These are phyloP conservation scores for Oxyria digyna DNA, from an alignment of 148 eudicot species.

Conservation along the genomic window DNA sequence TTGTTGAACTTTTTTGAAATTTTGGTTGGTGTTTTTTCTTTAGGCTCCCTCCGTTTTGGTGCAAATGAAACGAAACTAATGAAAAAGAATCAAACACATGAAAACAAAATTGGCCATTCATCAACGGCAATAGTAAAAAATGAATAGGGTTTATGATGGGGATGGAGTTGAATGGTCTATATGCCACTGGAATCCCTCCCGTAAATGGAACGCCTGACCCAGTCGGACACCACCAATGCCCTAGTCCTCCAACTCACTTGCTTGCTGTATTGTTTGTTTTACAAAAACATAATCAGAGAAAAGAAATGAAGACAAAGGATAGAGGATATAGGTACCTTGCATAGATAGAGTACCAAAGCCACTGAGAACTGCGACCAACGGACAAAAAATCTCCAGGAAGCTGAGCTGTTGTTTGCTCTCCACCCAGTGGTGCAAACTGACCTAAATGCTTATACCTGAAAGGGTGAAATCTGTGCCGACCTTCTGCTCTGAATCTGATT, in stretches of 20 bases:
- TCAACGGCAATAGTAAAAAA: neutral
- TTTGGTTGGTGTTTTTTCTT: no score
- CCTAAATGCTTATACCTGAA: slow-evolving; percentile 86
- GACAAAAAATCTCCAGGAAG: slow-evolving; percentile 93
- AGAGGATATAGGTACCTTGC: slow-evolving; percentile 31
- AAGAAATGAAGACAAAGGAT: no score
- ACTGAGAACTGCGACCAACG: slow-evolving; percentile 75
- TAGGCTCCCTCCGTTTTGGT: no score
- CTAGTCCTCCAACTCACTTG: slow-evolving; percentile 91
- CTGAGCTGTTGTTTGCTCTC: slow-evolving; percentile 88
- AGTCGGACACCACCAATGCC: slow-evolving; percentile 62
- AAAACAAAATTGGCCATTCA: slow-evolving; percentile 1
- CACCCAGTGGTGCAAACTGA: slow-evolving; percentile 91
- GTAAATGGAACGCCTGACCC: slow-evolving; percentile 61
- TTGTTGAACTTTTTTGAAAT: no score
- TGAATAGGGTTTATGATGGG: neutral
- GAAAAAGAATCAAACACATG: neutral
- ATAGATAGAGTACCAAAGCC: slow-evolving; percentile 88
- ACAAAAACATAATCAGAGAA: neutral
- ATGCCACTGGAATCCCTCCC: slow-evolving; percentile 85
- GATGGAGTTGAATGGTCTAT: slow-evolving; percentile 6
- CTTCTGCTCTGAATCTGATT: slow-evolving; percentile 66
- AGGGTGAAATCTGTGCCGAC: slow-evolving; percentile 76
- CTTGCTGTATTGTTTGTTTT: slow-evolving; percentile 56
- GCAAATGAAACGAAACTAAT: no score